Evolutionary conservation across 768 basidiomycete genomes (phyloP), one percentile per base, ranked within the genome.

Genomic region (Lactarius sp.): DNA sequence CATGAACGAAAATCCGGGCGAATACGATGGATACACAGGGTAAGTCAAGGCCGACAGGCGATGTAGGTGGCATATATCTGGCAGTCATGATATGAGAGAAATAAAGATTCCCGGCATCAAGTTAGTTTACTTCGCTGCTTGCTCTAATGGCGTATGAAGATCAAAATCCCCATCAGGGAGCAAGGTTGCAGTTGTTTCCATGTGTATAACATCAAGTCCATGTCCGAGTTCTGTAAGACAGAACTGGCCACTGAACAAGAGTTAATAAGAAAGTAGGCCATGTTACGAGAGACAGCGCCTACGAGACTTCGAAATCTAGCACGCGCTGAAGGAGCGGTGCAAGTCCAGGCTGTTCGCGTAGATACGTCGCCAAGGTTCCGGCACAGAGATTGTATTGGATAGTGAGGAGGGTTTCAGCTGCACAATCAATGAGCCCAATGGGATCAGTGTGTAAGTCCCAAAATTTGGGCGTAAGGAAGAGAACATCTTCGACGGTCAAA

Each of bases 41-140:
- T 1, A 70, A 66, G 7, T 66, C 69, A 1, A 57, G 57, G 46
- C 44, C 13, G 16, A 64, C 60, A 3, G 79, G 79, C 10, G 69
- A 67, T 18, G 79, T 79, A 0, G 80, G 80, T 5, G 78, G 79
- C 79, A 80, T 80, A 58, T 69, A 79, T 64, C 80, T 80, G 41
- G 16, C 31, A 52, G 13, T n/a, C 33, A 22, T 10, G 33, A 14
- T 36, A 61, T 53, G 13, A 59, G 42, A 10, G 44, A 1, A 20
- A 13, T 46, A 20, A 27, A 27, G 27, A 27, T 27, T 27, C 27
- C 27, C 27, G 3, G 27, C 27, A 27, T 27, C 27, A 27, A 27
- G 36, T 27, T 9, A 6, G n/a, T 74, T 50, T 60, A 80, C 80
- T 79, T 80, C 4, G 78, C 75, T 2, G 78, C 77, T 9, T 65